Evolutionary conservation across 2,329 filamentous ascomycete genomes (phyloP), one percentile per base, ranked within the genome.

Genomic region (Colletotrichum caudatum): DNA sequence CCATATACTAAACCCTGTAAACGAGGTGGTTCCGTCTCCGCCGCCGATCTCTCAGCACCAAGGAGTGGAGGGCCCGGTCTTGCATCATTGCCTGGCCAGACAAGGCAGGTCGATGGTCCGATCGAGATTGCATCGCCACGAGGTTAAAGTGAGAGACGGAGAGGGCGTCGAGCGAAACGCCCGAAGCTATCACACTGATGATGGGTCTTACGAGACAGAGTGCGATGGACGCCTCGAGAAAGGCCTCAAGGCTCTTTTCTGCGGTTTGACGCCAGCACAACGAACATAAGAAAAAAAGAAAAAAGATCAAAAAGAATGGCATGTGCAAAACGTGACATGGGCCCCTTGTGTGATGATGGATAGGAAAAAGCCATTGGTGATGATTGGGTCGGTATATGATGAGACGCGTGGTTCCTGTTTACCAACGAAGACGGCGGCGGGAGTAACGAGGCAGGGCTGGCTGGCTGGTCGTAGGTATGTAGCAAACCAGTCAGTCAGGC

Each of bases 111-210:
- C 60, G 33, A 59, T 71, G 66, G 46, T 46, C 37, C 48, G 69
- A 69, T 73, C 78, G 81, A 80, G 82, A 83, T 79, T 81, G 81
- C 81, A 82, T 82, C 81, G 82, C 87, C 88, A 90, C 86, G 89
- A 91, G 90, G 90, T 92, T 92, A 90, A 92, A 92, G 89, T 89
- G 85, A 89, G 86, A 85, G 84, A 87, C 80, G 85, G 85, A 83
- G 82, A 83, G 82, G 83, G 88, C 88, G 89, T 91, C 85, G 90
- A 92, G 89, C 85, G 84, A 84, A 84, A 85, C 84, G 80, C 83
- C 82, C 79, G 75, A 81, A 81, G 78, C 66, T 75, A 77, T 72
- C 74, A 77, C 74, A 71, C 71, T 74, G 77, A 77, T 74, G 77
- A 77, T 73, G 77, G 78, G 77, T 61, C 66, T 58, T 39, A 41